Base-by-base conservation (phyloP, 2,329 filamentous ascomycete species). In the Colletotrichum sp. region DNA sequence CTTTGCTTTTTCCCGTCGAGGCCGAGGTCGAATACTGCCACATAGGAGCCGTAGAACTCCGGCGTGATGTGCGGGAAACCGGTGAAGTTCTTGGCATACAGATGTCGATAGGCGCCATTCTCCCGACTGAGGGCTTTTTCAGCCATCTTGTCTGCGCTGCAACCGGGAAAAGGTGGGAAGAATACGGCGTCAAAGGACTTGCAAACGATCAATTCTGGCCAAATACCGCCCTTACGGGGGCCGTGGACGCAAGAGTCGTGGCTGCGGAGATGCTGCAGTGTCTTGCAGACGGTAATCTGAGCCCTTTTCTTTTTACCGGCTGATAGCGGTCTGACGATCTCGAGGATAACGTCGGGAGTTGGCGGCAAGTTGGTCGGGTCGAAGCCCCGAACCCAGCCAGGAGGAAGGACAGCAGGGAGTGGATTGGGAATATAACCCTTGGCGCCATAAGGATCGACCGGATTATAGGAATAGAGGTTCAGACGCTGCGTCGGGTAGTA, bases 11-110 rank as follows among this genome's bases (percentile, higher is more conserved):
- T 0, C 3, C 15, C 15, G 5, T 36, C 16, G 0, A 49, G 18
- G 63, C 70, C 63, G 5, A 67, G 13, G 5, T 12, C 3, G 15
- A 67, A 32, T 9, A 24, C 59, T 13, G n/a, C 24, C 10, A 52
- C 63, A 26, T 52, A 62, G 1, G 9, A 49, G 15, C 63, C 70
- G 28, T 68, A 72, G 52, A 60, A 72, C 26, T 72, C 44, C 5
- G 70, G 49, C 26, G 16, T 21, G n/a, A 68, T 10, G 0, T 72
- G 34, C 9, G 63, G 52, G 12, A 57, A 21, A 4, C 63, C 70
- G 6, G 70, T 72, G 30, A 67, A n/a, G 1, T n/a, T 26, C 24
- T 36, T 60, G 21, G 60, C 28, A 28, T 21, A 55, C 24, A 72
- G 34, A 6, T 68, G 24, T 18, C 59, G 30, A 36, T 62, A 68